These are phyloP conservation scores for Musa itinerans DNA, from an alignment of 176 grass and related monocot species.

Conservation along the genomic window DNA sequence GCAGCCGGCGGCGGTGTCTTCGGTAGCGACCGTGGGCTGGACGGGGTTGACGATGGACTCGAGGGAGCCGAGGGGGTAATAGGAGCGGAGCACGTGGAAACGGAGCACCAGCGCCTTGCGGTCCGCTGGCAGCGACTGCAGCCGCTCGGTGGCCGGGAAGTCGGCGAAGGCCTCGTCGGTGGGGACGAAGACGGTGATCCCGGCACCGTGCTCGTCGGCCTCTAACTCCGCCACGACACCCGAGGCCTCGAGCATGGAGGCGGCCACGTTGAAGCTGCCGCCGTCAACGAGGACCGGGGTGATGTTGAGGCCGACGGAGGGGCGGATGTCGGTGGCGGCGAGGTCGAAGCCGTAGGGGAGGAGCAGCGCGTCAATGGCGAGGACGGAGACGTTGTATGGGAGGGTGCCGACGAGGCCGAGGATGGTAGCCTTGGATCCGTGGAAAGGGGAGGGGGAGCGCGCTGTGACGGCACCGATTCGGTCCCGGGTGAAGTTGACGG, in stretches of 20 bases:
- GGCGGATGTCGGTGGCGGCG: conserved; percentile 52
- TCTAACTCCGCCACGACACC: conserved; percentile 68
- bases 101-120: conserved; percentile 80
- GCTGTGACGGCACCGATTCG: conserved; percentile 35
- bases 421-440: conserved; percentile 60
- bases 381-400: conserved; percentile 79
- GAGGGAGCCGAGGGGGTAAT: conserved; percentile 87
- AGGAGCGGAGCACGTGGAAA: conserved; percentile 94
- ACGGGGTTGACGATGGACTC: conserved; percentile 97
- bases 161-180: conserved; percentile 87
- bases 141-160: conserved; percentile 53
- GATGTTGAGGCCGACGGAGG: conserved; percentile 57
- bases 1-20: conserved; percentile 57
- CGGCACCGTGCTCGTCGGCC: conserved; percentile 69
- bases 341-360: conserved; percentile 68
- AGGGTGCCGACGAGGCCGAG: conserved; percentile 48
- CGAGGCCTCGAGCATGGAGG: conserved; percentile 87
- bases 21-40: conserved; percentile 89
- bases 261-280: conserved; percentile 71
- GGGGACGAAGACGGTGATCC: conserved; percentile 88
- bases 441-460: conserved; percentile 47
- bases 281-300: conserved; percentile 72
- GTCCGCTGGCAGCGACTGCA: conserved; percentile 88
- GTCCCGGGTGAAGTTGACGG: conserved; percentile 67
- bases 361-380: conserved; percentile 62